A percentile compares a stretch with the other conserved stretches of the same genome.
phyloP scores from a whole-genome alignment of 1,139 yeast genomes.

The Saccharomyces hybrid region DNA sequence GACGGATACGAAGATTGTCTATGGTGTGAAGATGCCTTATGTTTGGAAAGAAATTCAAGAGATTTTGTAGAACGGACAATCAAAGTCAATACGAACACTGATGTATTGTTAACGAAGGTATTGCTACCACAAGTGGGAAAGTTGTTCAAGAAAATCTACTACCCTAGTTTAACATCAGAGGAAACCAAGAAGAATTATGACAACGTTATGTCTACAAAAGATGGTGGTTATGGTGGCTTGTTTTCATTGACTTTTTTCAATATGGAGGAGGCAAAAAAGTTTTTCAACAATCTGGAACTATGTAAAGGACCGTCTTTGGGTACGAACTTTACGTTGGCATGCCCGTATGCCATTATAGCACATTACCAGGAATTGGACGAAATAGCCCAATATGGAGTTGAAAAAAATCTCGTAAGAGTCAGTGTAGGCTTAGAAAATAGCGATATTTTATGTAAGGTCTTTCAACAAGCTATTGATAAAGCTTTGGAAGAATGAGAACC shows the following conservation, averaged over 20 bases:
- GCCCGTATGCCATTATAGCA: slow-evolving; percentile 71
- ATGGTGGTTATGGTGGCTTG: slow-evolving; percentile 92
- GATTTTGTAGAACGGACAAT: slow-evolving; percentile 69
- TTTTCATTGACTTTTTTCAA: slow-evolving; percentile 68
- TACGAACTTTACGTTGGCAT: slow-evolving; percentile 84
- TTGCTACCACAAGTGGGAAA: slow-evolving; percentile 38
- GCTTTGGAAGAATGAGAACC: slow-evolving; percentile 7
- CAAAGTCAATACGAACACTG: slow-evolving; percentile 62
- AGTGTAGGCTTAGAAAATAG: slow-evolving; percentile 70
- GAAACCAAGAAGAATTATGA: slow-evolving; percentile 62
- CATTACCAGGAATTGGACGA: slow-evolving; percentile 77
- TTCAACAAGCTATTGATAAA: slow-evolving; percentile 45
- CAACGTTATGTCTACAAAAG: slow-evolving; percentile 46
- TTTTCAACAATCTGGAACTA: slow-evolving; percentile 68
- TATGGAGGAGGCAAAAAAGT: slow-evolving; percentile 57
- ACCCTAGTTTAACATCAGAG: slow-evolving; percentile 50
- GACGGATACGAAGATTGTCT: slow-evolving; percentile 55
- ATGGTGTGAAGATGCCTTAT: slow-evolving; percentile 94
- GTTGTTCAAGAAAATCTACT: slow-evolving; percentile 54
- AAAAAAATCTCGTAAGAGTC: slow-evolving; percentile 67
- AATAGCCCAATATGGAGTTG: slow-evolving; percentile 80
- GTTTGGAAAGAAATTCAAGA: slow-evolving; percentile 85
- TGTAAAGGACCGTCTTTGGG: slow-evolving; percentile 97
- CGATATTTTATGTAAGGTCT: slow-evolving; percentile 35
- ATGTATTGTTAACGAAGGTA: slow-evolving; percentile 41